Conservation (phyloP, 371 early-diverging fungal genomes). For the Blakeslea trispora region DNA sequence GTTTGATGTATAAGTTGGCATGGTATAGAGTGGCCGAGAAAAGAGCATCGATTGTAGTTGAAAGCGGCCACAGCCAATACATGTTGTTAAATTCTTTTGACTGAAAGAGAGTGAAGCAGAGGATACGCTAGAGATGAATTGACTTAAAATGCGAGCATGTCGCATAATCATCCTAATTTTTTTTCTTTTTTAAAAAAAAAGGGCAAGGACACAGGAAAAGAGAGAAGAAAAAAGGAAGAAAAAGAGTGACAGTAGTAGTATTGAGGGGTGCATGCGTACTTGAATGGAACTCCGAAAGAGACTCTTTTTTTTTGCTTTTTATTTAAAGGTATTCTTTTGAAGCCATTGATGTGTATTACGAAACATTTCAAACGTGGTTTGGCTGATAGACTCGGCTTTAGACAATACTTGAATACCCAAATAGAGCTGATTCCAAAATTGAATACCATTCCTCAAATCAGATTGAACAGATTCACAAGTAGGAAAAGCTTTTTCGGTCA, state of each 20-base stretch:
- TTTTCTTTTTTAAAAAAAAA: not conserved
- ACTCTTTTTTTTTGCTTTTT: constrained; percentile 3
- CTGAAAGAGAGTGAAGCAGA: not conserved
- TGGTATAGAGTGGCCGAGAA: not conserved
- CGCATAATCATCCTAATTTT: constrained; percentile 17
- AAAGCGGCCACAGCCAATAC: constrained; percentile 16
- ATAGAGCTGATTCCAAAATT: constrained; percentile 55
- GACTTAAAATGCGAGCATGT: constrained; percentile 22
- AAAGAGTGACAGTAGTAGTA: too few relatives aligned
- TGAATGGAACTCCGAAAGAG: too few relatives aligned
- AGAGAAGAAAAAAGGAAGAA: not conserved
- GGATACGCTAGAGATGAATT: constrained; percentile 13
- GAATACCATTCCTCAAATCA: constrained; percentile 51
- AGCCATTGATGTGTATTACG: constrained; percentile 53
- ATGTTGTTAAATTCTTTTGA: constrained; percentile 8
- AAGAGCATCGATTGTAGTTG: not conserved
- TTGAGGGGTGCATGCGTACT: too few relatives aligned
- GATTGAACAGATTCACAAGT: constrained; percentile 38
- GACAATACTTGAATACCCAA: constrained; percentile 33
- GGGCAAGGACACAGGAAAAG: too few relatives aligned
- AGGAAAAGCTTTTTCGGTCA: constrained; percentile 47
- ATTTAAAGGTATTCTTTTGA: constrained; percentile 17
- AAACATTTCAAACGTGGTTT: constrained; percentile 37
- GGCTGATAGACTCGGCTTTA: constrained; percentile 25
- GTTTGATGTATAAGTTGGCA: not conserved